Evolutionary conservation across 1,284 basidiomycete genomes (phyloP), one percentile per base, ranked within the genome.

Genomic region (Moniliophthora roreri): DNA sequence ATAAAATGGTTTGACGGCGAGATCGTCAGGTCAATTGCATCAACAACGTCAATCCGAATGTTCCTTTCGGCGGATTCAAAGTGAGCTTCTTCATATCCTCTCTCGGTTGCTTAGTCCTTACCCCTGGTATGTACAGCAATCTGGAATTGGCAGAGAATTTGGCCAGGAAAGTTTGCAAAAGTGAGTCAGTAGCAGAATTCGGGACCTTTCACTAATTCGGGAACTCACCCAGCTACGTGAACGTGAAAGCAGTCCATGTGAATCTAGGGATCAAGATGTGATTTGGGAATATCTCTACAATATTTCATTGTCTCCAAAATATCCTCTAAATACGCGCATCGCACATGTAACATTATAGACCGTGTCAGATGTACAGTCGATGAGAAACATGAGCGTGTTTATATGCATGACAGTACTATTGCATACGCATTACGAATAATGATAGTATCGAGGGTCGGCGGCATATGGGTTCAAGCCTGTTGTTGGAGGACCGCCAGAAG

Each of bases 41-140:
- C 63, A 89, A 87, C 71, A 69, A 75, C 63, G 67, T 87, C 34
- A 64, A 81, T 64, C 66, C 77, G 20, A 71, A 75, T 48, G 69
- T 87, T 32, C 87, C 89, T 8, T 92, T 92, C 68, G 89, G 91
- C 52, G 91, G 91, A 23, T 92, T 75, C 80, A 92, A 91, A 77
- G 28, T 32, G 11, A 32, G 28, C n/a, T n/a, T n/a, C n/a, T n/a
- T n/a, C 28, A 11, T 11, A 32, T 6, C 28, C 28, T 11, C 28
- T 32, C 11, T 32, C 28, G 28, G 28, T 32, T 6, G 28, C 6
- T 32, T 32, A 32, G 11, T 32, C 6, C 28, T 32, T 11, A 32
- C 28, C 6, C 7, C 11, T 32, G 28, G 28, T 32, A 32, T 11
- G 6, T 32, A 32, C 11, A 32, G 28, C 80, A 85, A 64, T 78